Base-by-base conservation (phyloP, 2,329 filamentous ascomycete species). In the Arthroderma sp. region DNA sequence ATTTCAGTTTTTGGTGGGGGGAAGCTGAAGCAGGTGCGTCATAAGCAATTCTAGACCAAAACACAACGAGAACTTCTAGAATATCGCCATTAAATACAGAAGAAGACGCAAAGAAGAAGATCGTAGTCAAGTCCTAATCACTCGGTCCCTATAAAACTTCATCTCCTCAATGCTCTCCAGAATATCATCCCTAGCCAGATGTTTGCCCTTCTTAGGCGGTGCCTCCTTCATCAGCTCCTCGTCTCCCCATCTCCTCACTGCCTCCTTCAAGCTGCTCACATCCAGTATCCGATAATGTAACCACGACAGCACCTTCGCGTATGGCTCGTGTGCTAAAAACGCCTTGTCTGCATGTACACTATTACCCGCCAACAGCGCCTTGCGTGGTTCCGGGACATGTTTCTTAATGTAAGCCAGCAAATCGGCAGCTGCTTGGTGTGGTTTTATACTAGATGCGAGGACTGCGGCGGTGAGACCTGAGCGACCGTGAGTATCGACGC, bases 101-200 rank as follows among this genome's bases (percentile, higher is more conserved):
- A 22, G 15, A 3, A 8, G 8, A 15, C 22, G 32, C 27, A 10
- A 6, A 41, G 39, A 10, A 32, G 5, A 30, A 40, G 9, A 11
- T 6, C 6, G 29, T n/a, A 15, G 22, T 30, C 22, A 30, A 42
- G 40, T 6, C 51, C 52, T 57, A 61, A 93, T 93, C 45, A 94
- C 74, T 11, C 67, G 68, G 48, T 81, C 70, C 55, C 77, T 78
- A 63, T 94, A 96, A 60, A 83, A 95, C 56, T 70, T 78, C 44
- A 89, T 89, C 69, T 98, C 91, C 45, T 76, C 81, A 50, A 98
- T 95, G 64, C 89, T 96, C 69, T 98, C 91, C 49, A 95, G 63
- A 47, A 98, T 94, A 63, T 98, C 91, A 45, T 85, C 79, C 55
- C 75, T 79, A 0, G 91, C 91, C 63, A 89, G 78, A 67, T 98